A percentile compares a stretch with the other conserved stretches of the same genome.
These are phyloP conservation scores for Neonectria hederae DNA, from an alignment of 2,329 filamentous ascomycete genomes.

Conservation along the genomic window DNA sequence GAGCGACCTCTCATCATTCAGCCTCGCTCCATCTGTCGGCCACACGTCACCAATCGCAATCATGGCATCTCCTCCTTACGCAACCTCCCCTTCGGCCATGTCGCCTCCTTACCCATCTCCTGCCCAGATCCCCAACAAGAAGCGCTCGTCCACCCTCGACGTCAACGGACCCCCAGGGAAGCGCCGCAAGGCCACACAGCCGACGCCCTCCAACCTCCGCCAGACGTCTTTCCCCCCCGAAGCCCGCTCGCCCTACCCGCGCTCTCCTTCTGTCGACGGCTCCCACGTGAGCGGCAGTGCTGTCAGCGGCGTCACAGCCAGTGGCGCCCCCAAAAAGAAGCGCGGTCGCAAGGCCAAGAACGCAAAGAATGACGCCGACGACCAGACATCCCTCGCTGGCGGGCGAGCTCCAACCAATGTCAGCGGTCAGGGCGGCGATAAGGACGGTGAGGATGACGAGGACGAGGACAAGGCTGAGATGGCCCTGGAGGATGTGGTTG, in stretches of 20 bases:
- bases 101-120: slow-evolving; percentile 65
- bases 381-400: slow-evolving; percentile 56
- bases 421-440: slow-evolving; percentile 57
- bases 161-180: slow-evolving; percentile 64
- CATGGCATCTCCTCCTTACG: slow-evolving; percentile 67
- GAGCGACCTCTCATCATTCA: background rate
- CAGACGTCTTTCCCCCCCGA: slow-evolving; percentile 84
- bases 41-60: slow-evolving; percentile 3
- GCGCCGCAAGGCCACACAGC: slow-evolving; percentile 74
- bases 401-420: slow-evolving; percentile 54
- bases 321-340: slow-evolving; percentile 64
- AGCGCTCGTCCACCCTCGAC: slow-evolving; percentile 66
- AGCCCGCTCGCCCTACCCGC: slow-evolving; percentile 62
- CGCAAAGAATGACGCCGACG: slow-evolving; percentile 55
- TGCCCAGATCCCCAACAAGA: slow-evolving; percentile 64
- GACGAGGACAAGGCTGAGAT: slow-evolving; percentile 67
- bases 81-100: slow-evolving; percentile 60
- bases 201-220: slow-evolving; percentile 71
- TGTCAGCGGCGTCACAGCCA: slow-evolving; percentile 55
- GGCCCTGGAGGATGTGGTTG: slow-evolving; percentile 66
- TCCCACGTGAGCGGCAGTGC: slow-evolving; percentile 71
- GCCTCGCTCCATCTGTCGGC: background rate
- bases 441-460: slow-evolving; percentile 63
- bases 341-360: slow-evolving; percentile 69
- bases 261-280: slow-evolving; percentile 73